These are phyloP conservation scores for Linnemannia exigua DNA, from an alignment of 192 early-diverging fungal genomes.

Conservation along the genomic window DNA sequence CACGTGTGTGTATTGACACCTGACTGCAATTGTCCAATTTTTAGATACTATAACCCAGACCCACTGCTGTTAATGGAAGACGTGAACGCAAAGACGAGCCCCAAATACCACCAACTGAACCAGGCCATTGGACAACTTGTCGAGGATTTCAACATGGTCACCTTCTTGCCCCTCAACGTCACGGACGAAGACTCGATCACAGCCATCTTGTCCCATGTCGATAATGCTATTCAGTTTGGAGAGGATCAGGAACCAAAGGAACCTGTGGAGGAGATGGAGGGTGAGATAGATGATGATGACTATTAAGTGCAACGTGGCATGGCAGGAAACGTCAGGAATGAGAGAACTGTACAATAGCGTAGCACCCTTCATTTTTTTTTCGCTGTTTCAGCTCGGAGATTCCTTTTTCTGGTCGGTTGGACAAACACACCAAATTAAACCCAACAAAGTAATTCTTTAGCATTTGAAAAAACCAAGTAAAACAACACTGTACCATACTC, in stretches of 20 bases:
- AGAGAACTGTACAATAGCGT: no score
- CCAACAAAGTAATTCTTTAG: background rate
- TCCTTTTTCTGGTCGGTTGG: no score
- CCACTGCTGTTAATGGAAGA: conserved; percentile 88
- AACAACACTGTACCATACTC: conserved; percentile 7
- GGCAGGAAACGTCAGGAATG: background rate
- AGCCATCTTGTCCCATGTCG: conserved; percentile 88
- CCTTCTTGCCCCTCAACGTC: conserved; percentile 94
- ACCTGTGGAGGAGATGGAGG: conserved; percentile 48
- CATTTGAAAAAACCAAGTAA: conserved; percentile 5
- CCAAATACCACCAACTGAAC: conserved; percentile 89
- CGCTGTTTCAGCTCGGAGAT: no score
- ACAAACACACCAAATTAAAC: no score
- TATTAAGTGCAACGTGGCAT: background rate
- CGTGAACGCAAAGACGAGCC: conserved; percentile 78
- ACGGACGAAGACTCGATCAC: conserved; percentile 95
- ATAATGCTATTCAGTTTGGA: conserved; percentile 97
- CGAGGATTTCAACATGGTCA: conserved; percentile 98
- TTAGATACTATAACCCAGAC: conserved; percentile 93
- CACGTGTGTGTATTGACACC: background rate
- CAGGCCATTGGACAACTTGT: conserved; percentile 89
- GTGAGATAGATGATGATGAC: conserved; percentile 30
- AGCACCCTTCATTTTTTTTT: background rate
- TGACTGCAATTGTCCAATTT: background rate
- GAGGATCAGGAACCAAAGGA: conserved; percentile 98